Evolutionary conservation across 2,329 filamentous ascomycete genomes (phyloP).

Genomic region (Ophiostoma angusticollis): DNA sequence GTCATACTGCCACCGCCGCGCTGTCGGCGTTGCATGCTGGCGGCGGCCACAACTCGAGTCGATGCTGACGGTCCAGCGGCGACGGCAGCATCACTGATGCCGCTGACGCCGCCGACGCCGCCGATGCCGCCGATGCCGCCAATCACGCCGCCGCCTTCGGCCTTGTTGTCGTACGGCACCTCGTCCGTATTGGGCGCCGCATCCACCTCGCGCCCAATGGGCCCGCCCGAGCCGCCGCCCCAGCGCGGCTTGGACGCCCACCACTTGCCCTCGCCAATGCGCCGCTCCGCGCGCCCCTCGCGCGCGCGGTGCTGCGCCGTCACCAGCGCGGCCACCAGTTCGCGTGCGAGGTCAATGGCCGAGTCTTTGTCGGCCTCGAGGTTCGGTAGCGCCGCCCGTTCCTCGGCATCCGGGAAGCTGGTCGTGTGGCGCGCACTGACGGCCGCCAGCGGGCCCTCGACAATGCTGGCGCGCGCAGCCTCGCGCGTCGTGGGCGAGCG

Average conservation of each 20-base stretch:
- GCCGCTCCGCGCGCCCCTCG: conserved; percentile 41
- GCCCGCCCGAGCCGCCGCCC: conserved; percentile 50
- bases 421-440: conserved; percentile 45
- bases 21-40: too few species aligned
- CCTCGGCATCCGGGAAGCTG: conserved; percentile 27
- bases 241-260: conserved; percentile 49
- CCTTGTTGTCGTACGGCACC: conserved; percentile 30
- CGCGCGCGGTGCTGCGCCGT: conserved; percentile 52
- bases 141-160: conserved; percentile 17
- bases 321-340: conserved; percentile 46
- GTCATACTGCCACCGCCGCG: not conserved
- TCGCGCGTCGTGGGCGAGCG: conserved; percentile 47
- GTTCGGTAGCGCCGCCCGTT: conserved; percentile 4
- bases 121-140: conserved; percentile 2
- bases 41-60: too few species aligned
- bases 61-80: too few species aligned
- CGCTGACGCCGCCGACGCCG: not conserved
- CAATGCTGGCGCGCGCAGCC: conserved; percentile 43
- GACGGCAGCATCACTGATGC: not conserved
- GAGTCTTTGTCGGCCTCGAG: conserved; percentile 33
- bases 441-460: conserved; percentile 50
- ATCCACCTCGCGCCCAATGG: conserved; percentile 49
- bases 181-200: conserved; percentile 22
- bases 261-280: conserved; percentile 47
- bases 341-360: conserved; percentile 46